These are phyloP conservation scores for Neurospora hispaniola DNA, from an alignment of 495 filamentous ascomycete genomes.

Conservation along the genomic window DNA sequence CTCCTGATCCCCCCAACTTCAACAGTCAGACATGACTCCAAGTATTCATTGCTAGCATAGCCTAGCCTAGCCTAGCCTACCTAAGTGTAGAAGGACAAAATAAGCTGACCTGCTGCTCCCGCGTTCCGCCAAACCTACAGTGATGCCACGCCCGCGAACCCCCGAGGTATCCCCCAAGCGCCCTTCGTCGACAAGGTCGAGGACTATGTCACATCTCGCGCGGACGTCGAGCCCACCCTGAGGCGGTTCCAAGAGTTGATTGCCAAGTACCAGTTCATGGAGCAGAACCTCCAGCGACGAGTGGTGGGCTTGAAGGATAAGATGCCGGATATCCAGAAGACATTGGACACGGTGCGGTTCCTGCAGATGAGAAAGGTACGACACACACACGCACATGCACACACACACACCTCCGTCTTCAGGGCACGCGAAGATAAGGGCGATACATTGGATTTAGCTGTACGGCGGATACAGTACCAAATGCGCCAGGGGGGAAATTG, in stretches of 20 bases:
- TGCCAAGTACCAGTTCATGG: constrained; percentile 99
- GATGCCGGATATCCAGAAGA: constrained; percentile 95
- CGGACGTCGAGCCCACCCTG: constrained; percentile 81
- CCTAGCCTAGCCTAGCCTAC: too few species aligned
- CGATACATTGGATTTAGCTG: neutral
- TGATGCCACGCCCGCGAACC: constrained; percentile 56
- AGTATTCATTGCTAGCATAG: neutral
- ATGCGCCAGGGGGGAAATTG: neutral
- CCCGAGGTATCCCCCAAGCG: constrained; percentile 86
- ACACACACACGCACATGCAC: neutral
- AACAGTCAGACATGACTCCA: neutral
- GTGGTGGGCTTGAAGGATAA: constrained; percentile 82
- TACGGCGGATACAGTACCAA: neutral
- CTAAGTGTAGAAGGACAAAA: neutral
- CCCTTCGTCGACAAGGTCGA: constrained; percentile 95
- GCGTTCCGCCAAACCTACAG: constrained; percentile 12
- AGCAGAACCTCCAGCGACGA: constrained; percentile 78
- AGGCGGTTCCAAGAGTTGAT: constrained; percentile 99
- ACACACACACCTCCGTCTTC: neutral
- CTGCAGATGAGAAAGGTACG: constrained; percentile 56
- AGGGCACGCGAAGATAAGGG: neutral
- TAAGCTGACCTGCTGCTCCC: neutral
- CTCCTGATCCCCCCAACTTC: neutral
- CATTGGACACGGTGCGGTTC: constrained; percentile 86
- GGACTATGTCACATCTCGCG: constrained; percentile 81